phyloP scores from a whole-genome alignment of 306 rosid genomes.

The Spatholobus suberectus region DNA sequence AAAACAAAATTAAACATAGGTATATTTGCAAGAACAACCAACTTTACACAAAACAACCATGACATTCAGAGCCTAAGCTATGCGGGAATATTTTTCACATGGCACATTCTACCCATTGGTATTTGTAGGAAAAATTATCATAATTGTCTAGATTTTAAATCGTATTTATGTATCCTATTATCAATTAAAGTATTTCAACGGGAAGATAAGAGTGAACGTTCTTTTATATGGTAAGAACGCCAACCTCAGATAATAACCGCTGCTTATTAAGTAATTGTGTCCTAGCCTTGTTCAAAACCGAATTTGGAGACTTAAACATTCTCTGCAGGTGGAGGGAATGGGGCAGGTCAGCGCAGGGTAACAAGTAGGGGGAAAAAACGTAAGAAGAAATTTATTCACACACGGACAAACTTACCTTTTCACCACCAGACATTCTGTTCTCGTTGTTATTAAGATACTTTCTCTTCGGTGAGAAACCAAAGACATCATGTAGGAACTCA shows the following conservation, averaged over 20 bases:
- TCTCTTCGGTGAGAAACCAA: constrained; percentile 81
- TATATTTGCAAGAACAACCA: not conserved
- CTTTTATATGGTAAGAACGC: constrained; percentile 28
- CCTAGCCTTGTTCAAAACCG: constrained; percentile 83
- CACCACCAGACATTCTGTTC: constrained; percentile 70
- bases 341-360: not conserved
- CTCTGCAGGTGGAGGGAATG: constrained; percentile 60
- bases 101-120: not conserved
- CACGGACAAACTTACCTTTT: constrained; percentile 61
- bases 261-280: constrained; percentile 83
- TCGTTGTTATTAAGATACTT: constrained; percentile 51
- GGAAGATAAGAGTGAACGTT: not conserved
- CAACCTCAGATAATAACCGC: constrained; percentile 80
- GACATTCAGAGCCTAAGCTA: not conserved
- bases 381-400: not conserved
- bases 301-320: constrained; percentile 85
- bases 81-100: not conserved
- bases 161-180: not conserved
- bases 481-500: constrained; percentile 82
- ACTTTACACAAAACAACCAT: not conserved
- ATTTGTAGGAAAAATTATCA: not conserved
- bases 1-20: not conserved
- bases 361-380: not conserved
- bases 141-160: not conserved
- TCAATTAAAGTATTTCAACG: not conserved